Base-by-base conservation (phyloP, 805 yeast species). In the Metschnikowia koreensis region DNA sequence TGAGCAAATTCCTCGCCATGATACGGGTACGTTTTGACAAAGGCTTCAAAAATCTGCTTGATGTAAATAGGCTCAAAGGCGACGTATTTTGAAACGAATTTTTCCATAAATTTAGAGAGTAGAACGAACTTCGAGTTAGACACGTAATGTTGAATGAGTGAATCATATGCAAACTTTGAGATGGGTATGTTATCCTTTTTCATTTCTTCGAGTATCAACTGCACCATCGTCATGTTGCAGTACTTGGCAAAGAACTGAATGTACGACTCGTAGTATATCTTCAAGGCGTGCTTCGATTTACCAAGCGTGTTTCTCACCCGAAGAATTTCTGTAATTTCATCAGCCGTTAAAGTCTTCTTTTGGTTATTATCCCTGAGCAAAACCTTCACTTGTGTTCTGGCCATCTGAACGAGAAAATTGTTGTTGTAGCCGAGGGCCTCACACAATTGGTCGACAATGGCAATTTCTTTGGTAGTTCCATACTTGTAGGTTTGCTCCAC, bases 11-110 rank as follows among this genome's bases (percentile, higher is more conserved):
- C 56, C 9, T 46, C 56, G 0, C 71, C 69, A 22, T 62, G 57
- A 44, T 69, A 62, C 1, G 77, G 76, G 47, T 69, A 74, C 0
- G 71, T 60, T 29, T 56, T 55, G 7, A 73, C 61, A 54, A 71
- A 73, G 2, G 70, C 56, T 12, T 69, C 65, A 47, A 63, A 71
- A 7, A 69, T 47, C 36, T 58, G 57, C 29, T 57, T 57, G n/a
- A 69, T 50, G 44, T 59, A 67, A 6, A 58, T 52, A 13, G 60
- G 60, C 41, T 65, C 61, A 48, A 66, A 69, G 10, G 28, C 12
- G 42, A 51, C n/a, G 58, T 55, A 43, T 53, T 51, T 31, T 44
- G 52, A 17, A 53, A 57, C 44, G 49, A 54, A 55, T 27, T 58
- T 59, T 15, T 54, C 50, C 41, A 70, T 43, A 49, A 66, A 67